Percentiles rank a stretch among this genome's conserved stretches.
Conservation (phyloP, 2,329 filamentous ascomycete species). For the Neonectria faginata region DNA sequence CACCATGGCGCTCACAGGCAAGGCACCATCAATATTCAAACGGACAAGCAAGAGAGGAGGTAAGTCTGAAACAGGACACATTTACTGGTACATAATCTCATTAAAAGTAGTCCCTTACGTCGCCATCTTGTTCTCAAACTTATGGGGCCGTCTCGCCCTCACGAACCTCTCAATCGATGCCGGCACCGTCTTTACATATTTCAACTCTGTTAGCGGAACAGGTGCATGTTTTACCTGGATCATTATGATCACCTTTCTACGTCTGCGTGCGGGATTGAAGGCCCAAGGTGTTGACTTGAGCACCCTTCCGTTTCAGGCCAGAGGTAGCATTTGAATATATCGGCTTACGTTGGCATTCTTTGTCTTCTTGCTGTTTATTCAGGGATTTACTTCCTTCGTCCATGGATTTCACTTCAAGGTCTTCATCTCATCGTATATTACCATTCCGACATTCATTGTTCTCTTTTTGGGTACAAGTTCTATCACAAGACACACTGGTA, state of each 20-base stretch:
- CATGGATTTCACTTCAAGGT: conserved; percentile 1
- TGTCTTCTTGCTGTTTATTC: conserved; percentile 7
- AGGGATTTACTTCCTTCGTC: conserved; percentile 5
- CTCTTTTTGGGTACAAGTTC: conserved; percentile 10
- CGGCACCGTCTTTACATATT: conserved; percentile 11
- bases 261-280: not conserved
- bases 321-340: conserved; percentile 11
- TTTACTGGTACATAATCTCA: not conserved
- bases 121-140: conserved; percentile 5
- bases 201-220: conserved; percentile 11
- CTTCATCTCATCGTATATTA: conserved; percentile 10
- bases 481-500: conserved; percentile 8
- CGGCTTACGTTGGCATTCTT: conserved; percentile 1
- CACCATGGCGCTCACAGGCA: conserved; percentile 1
- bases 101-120: conserved; percentile 1
- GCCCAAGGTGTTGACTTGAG: conserved; percentile 1
- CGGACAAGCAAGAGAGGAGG: conserved; percentile 6
- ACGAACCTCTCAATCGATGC: conserved; percentile 8
- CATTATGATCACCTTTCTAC: conserved; percentile 5
- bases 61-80: not conserved
- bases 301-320: conserved; percentile 1
- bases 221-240: conserved; percentile 10
- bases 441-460: not conserved
- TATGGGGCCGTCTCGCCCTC: conserved; percentile 1
- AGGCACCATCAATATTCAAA: conserved; percentile 6